Percentiles rank a stretch among this genome's conserved stretches.
phyloP scores from a whole-genome alignment of 2,329 filamentous ascomycete species.

The Aaosphaeria arxii region DNA sequence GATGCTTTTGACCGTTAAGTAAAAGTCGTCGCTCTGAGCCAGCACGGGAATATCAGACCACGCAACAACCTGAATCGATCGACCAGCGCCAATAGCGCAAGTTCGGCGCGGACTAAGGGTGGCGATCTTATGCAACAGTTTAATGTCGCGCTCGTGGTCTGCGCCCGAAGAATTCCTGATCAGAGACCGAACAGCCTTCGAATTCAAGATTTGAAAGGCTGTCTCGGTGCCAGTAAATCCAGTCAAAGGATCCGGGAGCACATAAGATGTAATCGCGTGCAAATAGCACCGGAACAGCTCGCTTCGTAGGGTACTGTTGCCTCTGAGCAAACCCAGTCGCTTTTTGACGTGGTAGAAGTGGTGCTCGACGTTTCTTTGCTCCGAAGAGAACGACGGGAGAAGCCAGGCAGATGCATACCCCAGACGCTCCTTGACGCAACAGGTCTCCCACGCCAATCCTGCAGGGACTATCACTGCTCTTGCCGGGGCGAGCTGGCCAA shows the following conservation, averaged over 20 bases:
- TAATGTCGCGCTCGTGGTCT: no score
- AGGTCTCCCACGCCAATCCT: slow-evolving; percentile 32
- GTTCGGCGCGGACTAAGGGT: no score
- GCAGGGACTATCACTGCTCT: slow-evolving; percentile 2
- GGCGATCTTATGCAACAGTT: no score
- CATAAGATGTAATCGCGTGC: slow-evolving; percentile 53
- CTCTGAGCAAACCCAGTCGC: slow-evolving; percentile 49
- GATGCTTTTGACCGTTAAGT: no score
- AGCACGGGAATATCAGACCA: no score
- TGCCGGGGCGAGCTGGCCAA: slow-evolving; percentile 23
- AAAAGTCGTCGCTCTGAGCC: no score
- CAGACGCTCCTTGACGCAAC: slow-evolving; percentile 27
- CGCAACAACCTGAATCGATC: no score
- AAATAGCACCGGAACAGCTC: slow-evolving; percentile 52
- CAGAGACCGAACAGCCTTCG: slow-evolving; percentile 24
- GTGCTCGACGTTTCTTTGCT: slow-evolving; percentile 13
- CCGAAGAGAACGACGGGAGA: slow-evolving; percentile 33
- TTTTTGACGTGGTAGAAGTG: slow-evolving; percentile 52
- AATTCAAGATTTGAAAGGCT: slow-evolving; percentile 47
- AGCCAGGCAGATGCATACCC: slow-evolving; percentile 48
- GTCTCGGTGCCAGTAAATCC: slow-evolving; percentile 53
- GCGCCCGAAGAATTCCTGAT: no score
- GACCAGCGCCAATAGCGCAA: no score
- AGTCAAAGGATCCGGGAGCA: slow-evolving; percentile 49
- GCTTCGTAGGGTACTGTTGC: slow-evolving; percentile 51